A percentile compares a stretch with the other conserved stretches of the same genome.
Conservation (phyloP, 352 stramenopile species). For the Phytopythium cucurbitacearum region DNA sequence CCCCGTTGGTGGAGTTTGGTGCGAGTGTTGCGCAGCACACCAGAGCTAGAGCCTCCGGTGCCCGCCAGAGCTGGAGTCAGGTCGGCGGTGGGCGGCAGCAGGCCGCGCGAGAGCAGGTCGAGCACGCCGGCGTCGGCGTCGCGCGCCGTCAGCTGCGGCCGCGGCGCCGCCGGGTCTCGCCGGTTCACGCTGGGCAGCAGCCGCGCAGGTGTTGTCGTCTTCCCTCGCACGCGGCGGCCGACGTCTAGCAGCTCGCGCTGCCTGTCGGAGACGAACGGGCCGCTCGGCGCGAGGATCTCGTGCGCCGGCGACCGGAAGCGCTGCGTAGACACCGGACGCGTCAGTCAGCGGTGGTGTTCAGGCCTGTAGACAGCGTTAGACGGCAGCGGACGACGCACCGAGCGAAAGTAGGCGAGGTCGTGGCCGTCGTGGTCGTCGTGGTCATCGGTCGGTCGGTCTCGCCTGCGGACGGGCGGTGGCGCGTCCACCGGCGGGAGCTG, state of each 20-base stretch:
- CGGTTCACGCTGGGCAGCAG: conserved; percentile 73
- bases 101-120: conserved; percentile 67
- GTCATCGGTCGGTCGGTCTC: not conserved
- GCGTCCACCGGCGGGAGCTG: conserved; percentile 19
- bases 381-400: conserved; percentile 13
- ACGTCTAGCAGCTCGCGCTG: conserved; percentile 14
- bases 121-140: conserved; percentile 63
- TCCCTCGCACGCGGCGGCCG: conserved; percentile 49
- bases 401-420: conserved; percentile 47
- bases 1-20: conserved; percentile 56
- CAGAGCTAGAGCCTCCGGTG: conserved; percentile 14
- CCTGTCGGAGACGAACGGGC: conserved; percentile 12
- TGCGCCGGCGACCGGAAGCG: conserved; percentile 35
- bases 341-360: not conserved
- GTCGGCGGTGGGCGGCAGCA: conserved; percentile 53
- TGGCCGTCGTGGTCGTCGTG: not conserved
- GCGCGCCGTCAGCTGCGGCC: conserved; percentile 46
- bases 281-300: conserved; percentile 17
- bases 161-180: conserved; percentile 43
- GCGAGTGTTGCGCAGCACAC: conserved; percentile 49
- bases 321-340: conserved; percentile 10
- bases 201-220: conserved; percentile 45
- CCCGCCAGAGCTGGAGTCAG: conserved; percentile 62
- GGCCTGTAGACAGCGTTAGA: not conserved
- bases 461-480: not conserved